A percentile compares a stretch with the other conserved stretches of the same genome.
Evolutionary conservation across 225 moss, liverwort and hornwort genomes (phyloP).

Genomic region (Marchantia paleacea): DNA sequence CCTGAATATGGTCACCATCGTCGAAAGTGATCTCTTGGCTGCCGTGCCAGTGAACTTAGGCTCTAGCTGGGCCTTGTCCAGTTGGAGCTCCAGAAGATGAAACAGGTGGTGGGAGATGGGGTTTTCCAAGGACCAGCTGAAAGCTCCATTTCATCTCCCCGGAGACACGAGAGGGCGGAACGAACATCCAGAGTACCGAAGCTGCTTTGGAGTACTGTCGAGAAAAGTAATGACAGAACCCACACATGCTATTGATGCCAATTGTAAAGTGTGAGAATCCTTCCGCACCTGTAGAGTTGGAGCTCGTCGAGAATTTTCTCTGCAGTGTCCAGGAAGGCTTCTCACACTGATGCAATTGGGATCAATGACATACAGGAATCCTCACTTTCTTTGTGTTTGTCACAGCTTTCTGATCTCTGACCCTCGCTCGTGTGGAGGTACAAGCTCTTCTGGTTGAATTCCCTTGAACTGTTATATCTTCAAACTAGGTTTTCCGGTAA

Average conservation of each 20-base stretch:
- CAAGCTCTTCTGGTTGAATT: too few relatives aligned
- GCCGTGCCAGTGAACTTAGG: background rate
- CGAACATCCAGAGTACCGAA: background rate
- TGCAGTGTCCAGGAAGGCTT: conserved; percentile 21
- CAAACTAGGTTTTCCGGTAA: too few relatives aligned
- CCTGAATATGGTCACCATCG: background rate
- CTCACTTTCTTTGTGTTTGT: background rate
- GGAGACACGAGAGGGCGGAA: background rate
- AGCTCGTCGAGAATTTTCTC: background rate
- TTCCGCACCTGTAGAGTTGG: conserved; percentile 8
- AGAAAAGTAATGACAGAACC: background rate
- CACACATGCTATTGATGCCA: conserved; percentile 24
- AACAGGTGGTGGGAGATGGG: background rate
- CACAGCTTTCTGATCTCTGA: too few relatives aligned
- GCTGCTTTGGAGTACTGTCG: background rate
- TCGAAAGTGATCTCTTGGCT: background rate
- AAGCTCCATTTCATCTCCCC: background rate
- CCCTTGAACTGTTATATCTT: too few relatives aligned
- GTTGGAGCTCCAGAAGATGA: background rate
- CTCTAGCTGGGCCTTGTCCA: background rate
- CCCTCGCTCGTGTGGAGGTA: too few relatives aligned
- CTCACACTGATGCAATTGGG: conserved; percentile 31
- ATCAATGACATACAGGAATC: conserved; percentile 27
- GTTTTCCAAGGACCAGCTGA: background rate
- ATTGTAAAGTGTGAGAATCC: conserved; percentile 29